Conservation (phyloP, 2,329 filamentous ascomycete genomes). For the Alternaria gansuensis region DNA sequence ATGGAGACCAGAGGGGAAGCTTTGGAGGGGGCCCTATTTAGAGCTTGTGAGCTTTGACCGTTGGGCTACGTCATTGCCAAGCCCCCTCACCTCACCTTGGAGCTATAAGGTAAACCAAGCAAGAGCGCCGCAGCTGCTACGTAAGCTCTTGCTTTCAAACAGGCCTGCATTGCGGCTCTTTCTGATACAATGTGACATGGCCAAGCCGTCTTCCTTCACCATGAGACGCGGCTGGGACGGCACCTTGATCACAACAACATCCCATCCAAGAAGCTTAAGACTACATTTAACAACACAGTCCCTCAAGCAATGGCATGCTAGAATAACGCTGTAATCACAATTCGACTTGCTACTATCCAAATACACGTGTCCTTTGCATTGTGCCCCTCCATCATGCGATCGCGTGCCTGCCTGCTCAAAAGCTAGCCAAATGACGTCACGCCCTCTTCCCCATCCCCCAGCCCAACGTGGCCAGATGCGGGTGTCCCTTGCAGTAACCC, state of each 20-base stretch:
- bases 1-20: constrained; percentile 34
- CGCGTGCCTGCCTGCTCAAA: constrained; percentile 25
- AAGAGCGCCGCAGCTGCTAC: not conserved
- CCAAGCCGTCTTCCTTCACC: not conserved
- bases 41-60: constrained; percentile 38
- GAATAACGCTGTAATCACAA: constrained; percentile 23
- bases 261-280: too few relatives aligned
- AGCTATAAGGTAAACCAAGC: constrained; percentile 4
- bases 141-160: constrained; percentile 3
- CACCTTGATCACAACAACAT: not conserved
- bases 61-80: constrained; percentile 48
- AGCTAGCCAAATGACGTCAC: constrained; percentile 40
- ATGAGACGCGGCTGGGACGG: not conserved
- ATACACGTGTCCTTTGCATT: constrained; percentile 23
- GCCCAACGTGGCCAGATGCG: constrained; percentile 32
- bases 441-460: constrained; percentile 9
- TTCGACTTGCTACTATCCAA: constrained; percentile 33
- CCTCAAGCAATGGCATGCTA: not conserved
- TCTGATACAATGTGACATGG: constrained; percentile 18
- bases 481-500: constrained; percentile 50
- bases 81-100: constrained; percentile 1
- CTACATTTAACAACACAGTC: not conserved
- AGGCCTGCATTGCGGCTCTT: constrained; percentile 27
- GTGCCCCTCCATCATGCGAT: constrained; percentile 22
- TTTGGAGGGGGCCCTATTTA: constrained; percentile 49